These are phyloP conservation scores for Aspergillus fumigatiaffinis DNA, from an alignment of 2,329 filamentous ascomycete genomes.

Conservation along the genomic window DNA sequence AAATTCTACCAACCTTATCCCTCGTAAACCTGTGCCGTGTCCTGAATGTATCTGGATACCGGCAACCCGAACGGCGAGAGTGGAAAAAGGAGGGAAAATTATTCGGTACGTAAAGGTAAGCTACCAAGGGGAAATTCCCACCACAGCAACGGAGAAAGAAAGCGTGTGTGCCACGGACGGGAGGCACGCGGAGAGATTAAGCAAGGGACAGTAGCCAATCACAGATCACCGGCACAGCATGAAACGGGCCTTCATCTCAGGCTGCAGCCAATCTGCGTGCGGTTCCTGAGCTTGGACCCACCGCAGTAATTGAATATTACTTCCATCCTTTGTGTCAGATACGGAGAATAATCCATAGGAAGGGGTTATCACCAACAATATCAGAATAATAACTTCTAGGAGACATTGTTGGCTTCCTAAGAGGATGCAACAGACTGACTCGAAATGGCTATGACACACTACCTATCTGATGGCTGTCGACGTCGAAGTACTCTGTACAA, in stretches of 20 bases:
- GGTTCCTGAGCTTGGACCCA: conserved; percentile 9
- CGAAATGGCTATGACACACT: neutral
- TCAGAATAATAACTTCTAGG: neutral
- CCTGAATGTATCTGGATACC: neutral
- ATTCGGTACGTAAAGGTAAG: neutral
- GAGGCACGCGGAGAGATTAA: conserved; percentile 5
- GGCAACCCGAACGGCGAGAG: neutral
- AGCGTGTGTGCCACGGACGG: neutral
- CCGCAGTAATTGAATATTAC: conserved; percentile 2
- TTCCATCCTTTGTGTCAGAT: neutral
- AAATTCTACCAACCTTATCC: neutral
- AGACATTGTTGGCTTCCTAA: neutral
- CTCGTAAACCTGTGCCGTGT: neutral
- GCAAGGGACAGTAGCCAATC: conserved; percentile 2
- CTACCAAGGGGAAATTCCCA: neutral
- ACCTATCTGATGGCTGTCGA: neutral
- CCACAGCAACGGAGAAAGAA: neutral
- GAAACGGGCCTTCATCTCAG: conserved; percentile 12
- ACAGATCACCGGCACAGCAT: neutral
- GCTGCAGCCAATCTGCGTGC: conserved; percentile 5
- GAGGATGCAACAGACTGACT: neutral
- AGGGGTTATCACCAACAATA: no score
- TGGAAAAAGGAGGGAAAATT: neutral
- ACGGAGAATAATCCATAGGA: neutral
- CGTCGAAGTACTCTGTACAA: neutral